phyloP scores from a whole-genome alignment of 306 rosid species.

The Potentilla sterilis region DNA sequence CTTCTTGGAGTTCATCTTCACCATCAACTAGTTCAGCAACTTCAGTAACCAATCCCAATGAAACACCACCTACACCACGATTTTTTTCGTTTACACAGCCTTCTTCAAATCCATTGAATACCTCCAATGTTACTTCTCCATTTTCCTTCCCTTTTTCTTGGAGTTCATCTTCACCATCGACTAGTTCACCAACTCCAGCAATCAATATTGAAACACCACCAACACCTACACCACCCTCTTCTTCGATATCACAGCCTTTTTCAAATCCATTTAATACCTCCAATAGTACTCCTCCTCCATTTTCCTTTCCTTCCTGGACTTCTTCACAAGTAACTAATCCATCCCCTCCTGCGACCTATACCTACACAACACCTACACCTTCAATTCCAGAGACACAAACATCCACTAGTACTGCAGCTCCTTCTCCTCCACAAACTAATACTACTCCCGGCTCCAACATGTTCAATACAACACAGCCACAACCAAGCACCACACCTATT shows the following conservation, averaged over 20 bases:
- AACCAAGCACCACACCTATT: not conserved
- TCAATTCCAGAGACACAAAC: not conserved
- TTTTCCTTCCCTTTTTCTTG: not conserved
- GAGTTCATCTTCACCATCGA: too few species aligned
- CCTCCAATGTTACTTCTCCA: not conserved
- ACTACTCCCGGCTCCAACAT: not conserved
- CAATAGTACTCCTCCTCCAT: not conserved
- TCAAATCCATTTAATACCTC: not conserved
- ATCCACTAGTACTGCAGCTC: not conserved
- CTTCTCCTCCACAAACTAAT: not conserved
- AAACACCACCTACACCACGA: not conserved
- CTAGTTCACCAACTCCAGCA: too few species aligned
- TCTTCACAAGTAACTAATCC: not conserved
- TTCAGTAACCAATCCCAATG: too few species aligned
- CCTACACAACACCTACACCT: not conserved
- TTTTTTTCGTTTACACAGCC: not conserved
- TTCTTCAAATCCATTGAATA: not conserved
- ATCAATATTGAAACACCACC: not conserved
- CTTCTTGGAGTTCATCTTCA: not conserved
- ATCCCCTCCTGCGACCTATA: not conserved
- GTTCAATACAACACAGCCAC: not conserved
- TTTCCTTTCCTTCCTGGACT: not conserved
- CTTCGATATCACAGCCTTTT: not conserved
- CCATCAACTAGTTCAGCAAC: too few species aligned
- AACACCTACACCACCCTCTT: not conserved